Conservation (phyloP, 2,329 filamentous ascomycete genomes). For the Colletotrichum lentis region DNA sequence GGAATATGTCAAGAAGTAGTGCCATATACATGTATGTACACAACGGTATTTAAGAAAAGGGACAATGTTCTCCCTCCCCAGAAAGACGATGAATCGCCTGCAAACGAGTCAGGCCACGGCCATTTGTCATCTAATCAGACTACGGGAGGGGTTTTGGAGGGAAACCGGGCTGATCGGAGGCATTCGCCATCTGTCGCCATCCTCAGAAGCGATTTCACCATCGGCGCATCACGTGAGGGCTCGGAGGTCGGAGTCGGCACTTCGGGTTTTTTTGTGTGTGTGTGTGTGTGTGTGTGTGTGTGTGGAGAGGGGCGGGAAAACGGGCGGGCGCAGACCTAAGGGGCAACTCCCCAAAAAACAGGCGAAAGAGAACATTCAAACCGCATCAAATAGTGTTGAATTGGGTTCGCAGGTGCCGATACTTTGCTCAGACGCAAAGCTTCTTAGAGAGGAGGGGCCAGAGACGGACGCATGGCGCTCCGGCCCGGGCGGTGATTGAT, state of each 20-base stretch:
- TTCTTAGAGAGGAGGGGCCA: not conserved
- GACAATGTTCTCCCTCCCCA: not conserved
- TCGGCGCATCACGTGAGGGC: conserved; percentile 33
- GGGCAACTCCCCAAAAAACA: not conserved
- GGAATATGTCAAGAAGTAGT: not conserved
- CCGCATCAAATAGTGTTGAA: not conserved
- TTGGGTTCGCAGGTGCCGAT: not conserved
- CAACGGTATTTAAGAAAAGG: conserved; percentile 1
- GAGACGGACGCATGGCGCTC: not conserved
- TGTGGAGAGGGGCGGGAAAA: no score
- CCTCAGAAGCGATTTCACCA: conserved; percentile 34
- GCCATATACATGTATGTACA: not conserved
- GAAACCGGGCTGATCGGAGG: conserved; percentile 24
- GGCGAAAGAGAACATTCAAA: not conserved
- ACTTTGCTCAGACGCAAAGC: not conserved
- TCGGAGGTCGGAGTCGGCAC: conserved; percentile 3
- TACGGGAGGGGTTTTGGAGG: not conserved
- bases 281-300: no score
- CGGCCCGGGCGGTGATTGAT: not conserved
- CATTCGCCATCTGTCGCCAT: conserved; percentile 37
- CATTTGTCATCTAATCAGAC: conserved; percentile 29
- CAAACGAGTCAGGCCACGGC: conserved; percentile 4
- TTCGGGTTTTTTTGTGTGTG: not conserved
- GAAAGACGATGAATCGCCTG: not conserved
- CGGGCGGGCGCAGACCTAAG: not conserved